A percentile compares a stretch with the other conserved stretches of the same genome.
Conservation (phyloP, 176 grass and related monocot genomes). For the Zizania latifolia region DNA sequence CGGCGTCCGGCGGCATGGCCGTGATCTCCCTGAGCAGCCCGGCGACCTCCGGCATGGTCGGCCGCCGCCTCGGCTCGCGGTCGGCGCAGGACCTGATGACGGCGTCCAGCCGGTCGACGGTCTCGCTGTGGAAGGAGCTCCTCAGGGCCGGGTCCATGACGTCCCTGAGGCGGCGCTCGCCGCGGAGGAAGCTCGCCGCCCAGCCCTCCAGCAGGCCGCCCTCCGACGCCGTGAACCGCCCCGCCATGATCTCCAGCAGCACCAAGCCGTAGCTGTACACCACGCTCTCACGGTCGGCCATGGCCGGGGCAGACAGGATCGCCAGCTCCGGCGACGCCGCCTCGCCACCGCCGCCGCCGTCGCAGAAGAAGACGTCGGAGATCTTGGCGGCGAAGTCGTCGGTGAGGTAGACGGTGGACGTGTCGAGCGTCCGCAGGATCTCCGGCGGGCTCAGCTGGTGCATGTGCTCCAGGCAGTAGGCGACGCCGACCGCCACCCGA, state of each 20-base stretch:
- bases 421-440: conserved; percentile 50
- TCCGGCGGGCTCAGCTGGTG: conserved; percentile 67
- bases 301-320: not conserved
- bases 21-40: conserved; percentile 61
- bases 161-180: conserved; percentile 45
- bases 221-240: conserved; percentile 50
- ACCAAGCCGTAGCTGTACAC: conserved; percentile 84
- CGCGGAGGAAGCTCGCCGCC: conserved; percentile 42
- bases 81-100: conserved; percentile 54
- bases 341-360: not conserved
- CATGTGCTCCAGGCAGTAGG: conserved; percentile 90
- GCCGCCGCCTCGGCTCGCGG: conserved; percentile 39
- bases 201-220: conserved; percentile 55
- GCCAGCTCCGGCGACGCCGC: not conserved
- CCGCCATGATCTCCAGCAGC: conserved; percentile 74
- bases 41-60: conserved; percentile 50
- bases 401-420: conserved; percentile 71
- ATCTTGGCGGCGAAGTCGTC: conserved; percentile 89
- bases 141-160: conserved; percentile 51
- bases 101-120: conserved; percentile 37
- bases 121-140: conserved; percentile 29
- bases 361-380: conserved; percentile 70
- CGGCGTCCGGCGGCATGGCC: conserved; percentile 59
- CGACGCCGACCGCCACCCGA: conserved; percentile 64
- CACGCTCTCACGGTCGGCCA: conserved; percentile 37